Evolutionary conservation across 345 rosid genomes (phyloP), one percentile per base, ranked within the genome.

Genomic region (Noccaea bulbosa): DNA sequence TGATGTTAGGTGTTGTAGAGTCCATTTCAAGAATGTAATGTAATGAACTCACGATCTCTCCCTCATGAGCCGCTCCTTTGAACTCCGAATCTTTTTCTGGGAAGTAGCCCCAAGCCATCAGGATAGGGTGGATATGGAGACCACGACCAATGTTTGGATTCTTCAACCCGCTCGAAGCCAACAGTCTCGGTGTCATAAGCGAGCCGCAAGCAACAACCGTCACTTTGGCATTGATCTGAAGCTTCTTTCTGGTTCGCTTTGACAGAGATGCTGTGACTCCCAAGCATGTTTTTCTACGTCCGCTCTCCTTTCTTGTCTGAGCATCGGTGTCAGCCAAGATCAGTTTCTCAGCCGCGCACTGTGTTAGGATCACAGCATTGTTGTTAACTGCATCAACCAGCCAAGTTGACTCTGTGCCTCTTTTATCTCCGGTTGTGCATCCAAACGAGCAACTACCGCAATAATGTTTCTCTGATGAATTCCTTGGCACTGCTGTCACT

Each of bases 391-490:
- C 95, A 70, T 88, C 92, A 4, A 83, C 87, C 41, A 86, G 75
- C 88, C 96, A 89, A 33, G 92, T 89, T 22, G 60, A 39, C 47
- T 83, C 81, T 15, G 90, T 81, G 2, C 90, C 90, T 54, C 79
- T 82, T 73, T 89, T 89, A 27, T 84, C 90, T 12, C 88, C 92
- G 15, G 80, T 75, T 79, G 65, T 72, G 68, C 92, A 89, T 34
- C 90, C 92, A 62, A 70, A 81, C 40, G 77, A 47, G 70, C 96
- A 89, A 14, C 85, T 82, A 47, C 92, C 92, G 27, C 96, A 89
- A 33, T 80, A 76, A 78, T 89, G 90, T 67, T 80, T 51, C 27
- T 65, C 80, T 0, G 87, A 30, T 20, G 86, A 58, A 24, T 89
- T 87, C 56, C 86, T 80, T 10, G 84, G 76, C 32, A 85, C 88